Base-by-base conservation (phyloP, 768 basidiomycete species). In the Mycena amicta region DNA sequence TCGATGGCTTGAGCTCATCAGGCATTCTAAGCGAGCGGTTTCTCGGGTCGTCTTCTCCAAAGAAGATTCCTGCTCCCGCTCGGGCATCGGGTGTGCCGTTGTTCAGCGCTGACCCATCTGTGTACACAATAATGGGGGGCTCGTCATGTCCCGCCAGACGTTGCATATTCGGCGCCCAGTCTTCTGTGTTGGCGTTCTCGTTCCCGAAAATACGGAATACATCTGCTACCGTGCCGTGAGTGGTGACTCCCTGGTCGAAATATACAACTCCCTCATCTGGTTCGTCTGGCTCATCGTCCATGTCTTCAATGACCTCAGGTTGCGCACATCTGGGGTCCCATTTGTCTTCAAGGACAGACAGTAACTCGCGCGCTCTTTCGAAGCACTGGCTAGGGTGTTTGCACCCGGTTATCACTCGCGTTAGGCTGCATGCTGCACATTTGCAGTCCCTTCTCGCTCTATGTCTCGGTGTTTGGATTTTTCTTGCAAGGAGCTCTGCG, bases 61-160 rank as follows among this genome's bases (percentile, higher is more conserved):
- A 62, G 63, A 62, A 69, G 1, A 67, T 60, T 0, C 66, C 64
- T 33, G 61, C 51, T 0, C 72, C 72, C 0, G 67, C 66, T 4
- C 0, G 18, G 0, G 70, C 69, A 8, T 71, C 27, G 0, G 5
- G n/a, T 11, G 55, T 62, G 0, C 69, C 63, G 18, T 72, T 72
- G 0, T 67, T 57, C 1, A 52, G 2, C 55, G 70, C 70, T 0
- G 68, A 67, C 0, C 72, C 67, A 20, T 72, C 71, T 0, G 70
- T 74, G 27, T 70, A 73, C 2, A 61, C 59, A 8, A 18, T 37
- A 8, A 8, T 18, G 33, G 33, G 33, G 8, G 8, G 33, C 8
- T 37, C 33, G 8, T 37, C 33, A 37, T 37, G 8, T 37, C 8
- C 8, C 18, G 8, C 8, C 33, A 18, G 8, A 8, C 18, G 8